A percentile compares a stretch with the other conserved stretches of the same genome.
Conservation (phyloP, 176 grass and related monocot genomes). For the Tillandsia leiboldiana region DNA sequence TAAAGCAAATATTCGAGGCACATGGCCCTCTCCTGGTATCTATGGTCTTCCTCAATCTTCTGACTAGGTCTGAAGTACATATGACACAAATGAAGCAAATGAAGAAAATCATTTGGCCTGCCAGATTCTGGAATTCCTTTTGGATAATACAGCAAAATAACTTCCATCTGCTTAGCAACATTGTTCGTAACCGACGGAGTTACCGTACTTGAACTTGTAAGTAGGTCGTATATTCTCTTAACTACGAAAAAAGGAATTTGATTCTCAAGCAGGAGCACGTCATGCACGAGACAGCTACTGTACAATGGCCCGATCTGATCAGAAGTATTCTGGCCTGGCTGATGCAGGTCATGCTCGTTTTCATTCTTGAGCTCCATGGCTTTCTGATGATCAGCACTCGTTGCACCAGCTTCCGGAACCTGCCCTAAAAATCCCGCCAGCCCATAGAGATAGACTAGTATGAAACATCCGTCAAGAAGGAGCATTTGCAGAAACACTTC, state of each 20-base stretch:
- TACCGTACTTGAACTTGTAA: background rate
- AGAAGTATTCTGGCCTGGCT: background rate
- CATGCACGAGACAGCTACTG: background rate
- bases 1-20: too few relatives aligned
- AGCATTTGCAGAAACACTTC: background rate
- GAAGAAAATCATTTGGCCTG: too few relatives aligned
- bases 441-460: background rate
- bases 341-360: background rate
- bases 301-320: background rate
- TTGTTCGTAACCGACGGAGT: background rate
- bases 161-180: background rate
- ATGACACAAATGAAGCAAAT: too few relatives aligned
- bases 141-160: background rate
- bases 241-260: background rate
- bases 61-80: background rate
- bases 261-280: background rate
- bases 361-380: background rate
- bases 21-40: too few relatives aligned
- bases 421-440: background rate
- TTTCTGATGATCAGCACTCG: background rate
- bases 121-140: too few relatives aligned
- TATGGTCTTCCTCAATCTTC: background rate
- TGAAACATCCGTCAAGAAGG: constrained; percentile 5
- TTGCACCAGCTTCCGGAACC: background rate
- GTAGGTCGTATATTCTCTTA: background rate